Evolutionary conservation across 1,284 basidiomycete species (phyloP).

Genomic region (Leucoagaricus sp.): DNA sequence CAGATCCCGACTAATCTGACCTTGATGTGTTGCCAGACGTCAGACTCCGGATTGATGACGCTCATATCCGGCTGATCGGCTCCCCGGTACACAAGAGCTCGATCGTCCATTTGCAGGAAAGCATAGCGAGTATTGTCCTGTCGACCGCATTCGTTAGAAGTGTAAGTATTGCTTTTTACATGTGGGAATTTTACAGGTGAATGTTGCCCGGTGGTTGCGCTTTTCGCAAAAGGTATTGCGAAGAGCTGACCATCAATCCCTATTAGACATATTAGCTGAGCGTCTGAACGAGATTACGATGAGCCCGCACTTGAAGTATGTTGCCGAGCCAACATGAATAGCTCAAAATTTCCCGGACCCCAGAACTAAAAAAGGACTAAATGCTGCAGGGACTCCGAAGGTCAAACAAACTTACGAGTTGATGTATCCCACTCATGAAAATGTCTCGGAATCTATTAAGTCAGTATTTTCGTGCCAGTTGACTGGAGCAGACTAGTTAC

Average conservation of each 20-base stretch:
- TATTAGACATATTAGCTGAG: slow-evolving; percentile 25
- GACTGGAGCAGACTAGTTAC: slow-evolving; percentile 31
- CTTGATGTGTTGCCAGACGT: slow-evolving; percentile 97
- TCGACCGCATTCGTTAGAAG: background rate
- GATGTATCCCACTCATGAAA: slow-evolving; percentile 81
- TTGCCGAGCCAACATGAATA: slow-evolving; percentile 67
- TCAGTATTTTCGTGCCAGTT: slow-evolving; percentile 17
- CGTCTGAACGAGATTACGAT: background rate
- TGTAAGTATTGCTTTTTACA: background rate
- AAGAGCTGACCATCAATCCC: slow-evolving; percentile 75
- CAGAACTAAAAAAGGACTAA: slow-evolving; percentile 67
- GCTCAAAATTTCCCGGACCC: slow-evolving; percentile 88
- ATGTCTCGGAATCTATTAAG: slow-evolving; percentile 69
- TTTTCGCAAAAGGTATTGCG: slow-evolving; percentile 91
- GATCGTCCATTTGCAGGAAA: slow-evolving; percentile 94
- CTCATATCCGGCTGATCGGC: slow-evolving; percentile 98
- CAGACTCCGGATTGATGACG: slow-evolving; percentile 98
- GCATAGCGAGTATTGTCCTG: slow-evolving; percentile 94
- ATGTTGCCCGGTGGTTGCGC: slow-evolving; percentile 89
- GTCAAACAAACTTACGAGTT: slow-evolving; percentile 50
- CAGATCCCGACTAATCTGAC: slow-evolving; percentile 34
- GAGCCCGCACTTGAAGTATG: slow-evolving; percentile 46
- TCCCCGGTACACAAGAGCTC: slow-evolving; percentile 93
- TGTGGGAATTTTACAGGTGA: slow-evolving; percentile 63
- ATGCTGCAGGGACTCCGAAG: background rate